Evolutionary conservation across 805 yeast species (phyloP).

Genomic region (Nakazawaea anatomiae): DNA sequence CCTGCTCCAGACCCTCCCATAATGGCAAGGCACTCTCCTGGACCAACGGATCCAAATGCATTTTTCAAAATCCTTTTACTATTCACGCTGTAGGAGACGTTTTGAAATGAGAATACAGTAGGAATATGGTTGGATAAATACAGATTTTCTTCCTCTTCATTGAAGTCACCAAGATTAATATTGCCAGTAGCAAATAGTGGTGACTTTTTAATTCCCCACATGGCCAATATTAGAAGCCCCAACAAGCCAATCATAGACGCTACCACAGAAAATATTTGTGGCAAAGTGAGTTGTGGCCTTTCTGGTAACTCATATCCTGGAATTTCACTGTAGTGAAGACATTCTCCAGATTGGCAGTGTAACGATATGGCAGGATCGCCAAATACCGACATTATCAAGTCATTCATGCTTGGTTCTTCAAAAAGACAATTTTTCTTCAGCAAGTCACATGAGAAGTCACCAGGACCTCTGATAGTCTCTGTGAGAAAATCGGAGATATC

Average conservation of each 20-base stretch:
- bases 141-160: slow-evolving; percentile 31
- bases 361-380: slow-evolving; percentile 91
- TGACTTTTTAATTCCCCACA: slow-evolving; percentile 49
- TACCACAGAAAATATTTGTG: slow-evolving; percentile 41
- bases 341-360: slow-evolving; percentile 81
- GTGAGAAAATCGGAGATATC: slow-evolving; percentile 90
- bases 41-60: slow-evolving; percentile 72
- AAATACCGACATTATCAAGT: slow-evolving; percentile 79
- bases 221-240: slow-evolving; percentile 34
- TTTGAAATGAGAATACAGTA: slow-evolving; percentile 70
- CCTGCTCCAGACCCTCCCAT: slow-evolving; percentile 99
- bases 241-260: slow-evolving; percentile 34
- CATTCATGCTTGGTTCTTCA: slow-evolving; percentile 95
- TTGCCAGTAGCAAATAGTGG: slow-evolving; percentile 43
- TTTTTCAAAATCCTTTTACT: slow-evolving; percentile 50
- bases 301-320: slow-evolving; percentile 83
- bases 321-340: slow-evolving; percentile 85
- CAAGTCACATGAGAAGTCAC: slow-evolving; percentile 79
- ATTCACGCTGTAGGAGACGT: slow-evolving; percentile 56
- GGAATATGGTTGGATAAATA: slow-evolving; percentile 56
- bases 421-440: slow-evolving; percentile 60
- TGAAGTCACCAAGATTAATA: slow-evolving; percentile 20
- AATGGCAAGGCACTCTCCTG: slow-evolving; percentile 88
- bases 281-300: slow-evolving; percentile 34
- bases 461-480: slow-evolving; percentile 90